Base-by-base conservation (phyloP, 495 filamentous ascomycete genomes). In the Rusavskia elegans region DNA sequence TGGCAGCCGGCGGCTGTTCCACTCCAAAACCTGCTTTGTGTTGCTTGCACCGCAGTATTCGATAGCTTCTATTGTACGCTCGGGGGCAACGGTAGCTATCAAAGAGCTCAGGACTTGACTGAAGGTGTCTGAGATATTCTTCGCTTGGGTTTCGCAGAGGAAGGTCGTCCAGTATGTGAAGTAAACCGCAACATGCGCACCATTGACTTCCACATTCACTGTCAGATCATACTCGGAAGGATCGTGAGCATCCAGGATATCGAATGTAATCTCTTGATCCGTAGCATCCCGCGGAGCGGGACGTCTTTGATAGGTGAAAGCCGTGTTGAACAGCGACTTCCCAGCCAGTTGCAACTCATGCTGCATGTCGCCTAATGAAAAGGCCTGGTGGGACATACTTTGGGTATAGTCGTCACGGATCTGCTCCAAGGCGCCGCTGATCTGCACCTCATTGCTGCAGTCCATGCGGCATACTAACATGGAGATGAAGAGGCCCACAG, bases 401-500 rank as follows among this genome's bases (percentile, higher is more conserved):
- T 65, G 52, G 4, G 68, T 45, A 40, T 66, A 68, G 17, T 68
- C 64, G 9, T 62, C 59, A 37, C 68, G 67, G 5, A 64, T 60
- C 16, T 66, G 56, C 11, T 64, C 55, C 5, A 77, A 49, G 30
- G 67, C 59, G 1, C 69, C 62, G n/a, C 52, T 45, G 7, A 77
- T 27, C 29, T 52, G 51, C 1, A 64, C 50, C 14, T 67, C 63
- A 38, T 71, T 67, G 9, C 54, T 57, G 17, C 74, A 42, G 21
- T 63, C 55, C 13, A 73, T 46, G 14, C 73, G 66, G 57, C 75
- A 79, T 51, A 74, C 73, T 17, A 78, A 62, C 69, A 77, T 78
- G 54, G 75, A 76, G 56, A 78, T 76, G 54, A 78, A 77, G 13
- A 74, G 70, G 2, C 75, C 75, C 25, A 75, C 70, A 48, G 73